Evolutionary conservation across 2,329 filamentous ascomycete species (phyloP).

Genomic region (Cladosporium sp.): DNA sequence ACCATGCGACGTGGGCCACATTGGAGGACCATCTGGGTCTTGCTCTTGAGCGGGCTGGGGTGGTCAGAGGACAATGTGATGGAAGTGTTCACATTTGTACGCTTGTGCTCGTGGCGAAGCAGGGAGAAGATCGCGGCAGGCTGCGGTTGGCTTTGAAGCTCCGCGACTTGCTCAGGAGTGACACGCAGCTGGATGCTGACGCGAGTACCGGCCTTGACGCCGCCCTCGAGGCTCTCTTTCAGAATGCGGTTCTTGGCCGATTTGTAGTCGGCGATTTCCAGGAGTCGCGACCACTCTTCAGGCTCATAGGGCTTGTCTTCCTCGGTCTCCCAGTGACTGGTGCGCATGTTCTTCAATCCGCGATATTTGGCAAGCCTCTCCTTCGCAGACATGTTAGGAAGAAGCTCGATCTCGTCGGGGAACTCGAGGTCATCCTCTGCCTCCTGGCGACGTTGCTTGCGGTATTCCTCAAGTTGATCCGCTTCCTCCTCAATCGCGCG

Average conservation of each 20-base stretch:
- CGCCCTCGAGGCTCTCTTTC: conserved; percentile 82
- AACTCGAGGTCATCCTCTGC: conserved; percentile 90
- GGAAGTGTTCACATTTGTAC: conserved; percentile 81
- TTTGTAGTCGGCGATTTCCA: conserved; percentile 87
- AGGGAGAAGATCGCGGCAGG: conserved; percentile 80
- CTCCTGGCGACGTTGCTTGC: conserved; percentile 71
- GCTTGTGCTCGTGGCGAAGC: conserved; percentile 91
- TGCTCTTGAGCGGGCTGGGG: conserved; percentile 73
- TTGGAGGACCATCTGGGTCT: conserved; percentile 87
- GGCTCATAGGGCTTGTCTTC: conserved; percentile 86
- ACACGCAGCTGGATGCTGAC: conserved; percentile 72
- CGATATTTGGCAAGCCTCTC: conserved; percentile 83
- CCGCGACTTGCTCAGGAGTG: conserved; percentile 36
- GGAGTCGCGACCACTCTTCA: conserved; percentile 78
- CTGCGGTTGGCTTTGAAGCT: conserved; percentile 49
- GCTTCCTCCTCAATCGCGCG: conserved; percentile 77
- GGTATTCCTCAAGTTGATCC: conserved; percentile 74
- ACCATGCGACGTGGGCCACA: conserved; percentile 82
- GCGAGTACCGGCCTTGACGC: conserved; percentile 75
- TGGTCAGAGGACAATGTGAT: conserved; percentile 78
- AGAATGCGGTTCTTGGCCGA: conserved; percentile 70
- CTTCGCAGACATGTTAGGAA: conserved; percentile 76
- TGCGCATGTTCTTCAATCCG: conserved; percentile 84
- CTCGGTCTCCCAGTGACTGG: conserved; percentile 81
- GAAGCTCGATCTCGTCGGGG: conserved; percentile 93